Conservation (phyloP, 441 rosid species). For the Adansonia grandidieri region DNA sequence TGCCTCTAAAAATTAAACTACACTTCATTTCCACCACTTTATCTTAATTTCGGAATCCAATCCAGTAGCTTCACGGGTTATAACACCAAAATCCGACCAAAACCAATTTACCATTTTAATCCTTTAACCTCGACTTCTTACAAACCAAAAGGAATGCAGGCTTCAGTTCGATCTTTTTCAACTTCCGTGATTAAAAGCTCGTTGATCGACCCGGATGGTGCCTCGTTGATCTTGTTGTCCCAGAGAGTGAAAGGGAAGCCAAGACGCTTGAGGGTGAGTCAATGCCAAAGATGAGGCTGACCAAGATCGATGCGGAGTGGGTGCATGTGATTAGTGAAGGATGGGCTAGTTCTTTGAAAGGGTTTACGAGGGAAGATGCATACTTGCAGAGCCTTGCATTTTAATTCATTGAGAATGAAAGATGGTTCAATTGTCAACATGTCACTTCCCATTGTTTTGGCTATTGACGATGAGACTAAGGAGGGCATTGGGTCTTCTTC, state of each 20-base stretch:
- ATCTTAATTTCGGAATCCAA: slow-evolving; percentile 26
- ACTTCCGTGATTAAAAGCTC: slow-evolving; percentile 60
- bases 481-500: slow-evolving; percentile 60
- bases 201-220: slow-evolving; percentile 92
- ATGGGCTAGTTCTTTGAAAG: slow-evolving; percentile 92
- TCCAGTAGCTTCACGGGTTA: slow-evolving; percentile 26
- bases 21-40: slow-evolving; percentile 35
- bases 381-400: slow-evolving; percentile 84
- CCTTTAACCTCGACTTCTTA: slow-evolving; percentile 34
- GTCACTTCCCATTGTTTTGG: slow-evolving; percentile 96
- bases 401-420: slow-evolving; percentile 62
- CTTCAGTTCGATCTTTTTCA: slow-evolving; percentile 27
- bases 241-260: slow-evolving; percentile 50
- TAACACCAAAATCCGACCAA: slow-evolving; percentile 27
- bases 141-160: slow-evolving; percentile 39
- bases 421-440: slow-evolving; percentile 73
- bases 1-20: slow-evolving; percentile 63
- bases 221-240: slow-evolving; percentile 70
- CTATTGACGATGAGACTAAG: slow-evolving; percentile 73
- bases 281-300: slow-evolving; percentile 65
- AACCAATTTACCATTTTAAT: slow-evolving; percentile 49
- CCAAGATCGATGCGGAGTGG: slow-evolving; percentile 87
- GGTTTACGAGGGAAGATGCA: slow-evolving; percentile 91
- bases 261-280: slow-evolving; percentile 61
- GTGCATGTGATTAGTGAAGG: slow-evolving; percentile 91